Conservation (phyloP, 331 rosid genomes). For the Erythrophleum ivorense region DNA sequence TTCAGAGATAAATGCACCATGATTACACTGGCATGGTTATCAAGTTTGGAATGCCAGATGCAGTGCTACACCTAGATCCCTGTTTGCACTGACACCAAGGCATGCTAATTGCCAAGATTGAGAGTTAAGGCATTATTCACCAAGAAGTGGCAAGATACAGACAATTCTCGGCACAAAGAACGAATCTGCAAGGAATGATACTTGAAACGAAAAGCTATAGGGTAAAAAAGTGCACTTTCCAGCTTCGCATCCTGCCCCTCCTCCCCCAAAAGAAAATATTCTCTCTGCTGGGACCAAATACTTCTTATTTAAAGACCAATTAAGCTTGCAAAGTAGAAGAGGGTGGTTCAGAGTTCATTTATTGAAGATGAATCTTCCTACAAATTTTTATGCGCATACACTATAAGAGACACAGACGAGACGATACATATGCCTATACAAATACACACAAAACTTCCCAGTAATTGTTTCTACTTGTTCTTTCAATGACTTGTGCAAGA, state of each 20-base stretch:
- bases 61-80: constrained; percentile 25
- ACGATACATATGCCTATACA: neutral
- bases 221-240: neutral
- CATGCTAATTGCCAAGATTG: constrained; percentile 23
- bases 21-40: constrained; percentile 33
- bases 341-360: neutral
- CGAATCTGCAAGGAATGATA: constrained; percentile 11
- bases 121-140: constrained; percentile 1
- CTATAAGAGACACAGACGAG: neutral
- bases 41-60: constrained; percentile 27
- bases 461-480: neutral
- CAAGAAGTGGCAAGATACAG: constrained; percentile 21
- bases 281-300: neutral
- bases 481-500: neutral
- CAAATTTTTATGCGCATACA: neutral
- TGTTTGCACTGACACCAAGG: constrained; percentile 12
- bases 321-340: neutral
- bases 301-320: neutral
- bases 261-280: neutral
- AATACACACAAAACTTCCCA: neutral
- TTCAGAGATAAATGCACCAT: constrained; percentile 28
- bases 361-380: neutral
- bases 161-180: constrained; percentile 26
- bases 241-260: neutral
- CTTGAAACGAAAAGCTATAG: neutral